Base-by-base conservation (phyloP, 169 alveolate species). In the Cryptosporidium andersoni region DNA sequence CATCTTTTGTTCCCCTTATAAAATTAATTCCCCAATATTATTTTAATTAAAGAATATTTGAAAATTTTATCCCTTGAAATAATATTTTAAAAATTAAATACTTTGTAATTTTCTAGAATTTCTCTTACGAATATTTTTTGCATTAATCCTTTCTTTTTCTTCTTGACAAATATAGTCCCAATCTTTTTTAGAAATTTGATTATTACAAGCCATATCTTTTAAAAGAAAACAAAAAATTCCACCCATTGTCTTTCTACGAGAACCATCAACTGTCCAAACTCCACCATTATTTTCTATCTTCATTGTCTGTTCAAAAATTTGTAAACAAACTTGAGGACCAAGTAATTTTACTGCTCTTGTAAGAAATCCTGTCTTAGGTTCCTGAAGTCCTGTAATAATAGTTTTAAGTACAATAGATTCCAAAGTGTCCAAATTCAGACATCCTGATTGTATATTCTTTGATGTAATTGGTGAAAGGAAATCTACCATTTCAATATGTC, bases 201-300 rank as follows among this genome's bases (percentile, higher is more conserved):
- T 92, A 67, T 94, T 91, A 14, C 88, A 63, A 53, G 91, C 91
- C 88, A 92, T 74, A 64, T 94, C 92, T 51, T 90, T 90, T 66
- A 94, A 88, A 34, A 95, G 88, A 58, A 94, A 89, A 88, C 93
- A 94, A 81, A 94, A 94, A 36, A 94, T 94, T 1, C 97, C 97
- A 1, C 97, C 97, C 2, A 93, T 90, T 7, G 95, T 94, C 60
- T 94, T 91, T 64, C 89, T 91, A 14, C 97, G 89, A 60, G 90
- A 68, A 36, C 95, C 94, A 66, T 93, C 96, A 4, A 94, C 94
- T 37, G 94, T 89, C 67, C 90, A 62, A 82, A 94, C 92, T 5
- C 97, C 97, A 1, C 97, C 97, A 63, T 82, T 88, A 64, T 92
- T 90, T 65, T 93, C 95, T 25, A 93, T 82, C 81, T 90, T 89